These are phyloP conservation scores for Sporobolomyces roseus DNA, from an alignment of 768 basidiomycete species.

Conservation along the genomic window DNA sequence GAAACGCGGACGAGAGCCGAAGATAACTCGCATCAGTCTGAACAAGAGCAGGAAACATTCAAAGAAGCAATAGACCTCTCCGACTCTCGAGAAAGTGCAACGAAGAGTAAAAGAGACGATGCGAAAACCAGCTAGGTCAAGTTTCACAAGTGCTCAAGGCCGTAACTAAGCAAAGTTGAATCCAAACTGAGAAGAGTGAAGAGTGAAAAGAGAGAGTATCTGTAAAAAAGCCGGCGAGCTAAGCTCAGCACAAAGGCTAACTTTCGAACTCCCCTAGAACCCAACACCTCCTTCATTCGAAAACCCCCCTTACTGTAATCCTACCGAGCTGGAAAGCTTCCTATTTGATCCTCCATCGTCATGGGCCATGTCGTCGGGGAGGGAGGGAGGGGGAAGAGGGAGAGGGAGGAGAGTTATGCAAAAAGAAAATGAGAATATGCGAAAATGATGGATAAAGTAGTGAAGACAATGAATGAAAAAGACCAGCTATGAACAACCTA, in stretches of 20 bases:
- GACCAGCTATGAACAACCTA: slow-evolving; percentile 19
- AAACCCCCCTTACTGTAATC: not conserved
- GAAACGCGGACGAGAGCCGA: too few relatives aligned
- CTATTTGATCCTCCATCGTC: not conserved
- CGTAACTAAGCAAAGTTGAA: too few relatives aligned
- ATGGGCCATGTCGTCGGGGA: not conserved
- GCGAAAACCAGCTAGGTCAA: too few relatives aligned
- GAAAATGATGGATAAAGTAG: not conserved
- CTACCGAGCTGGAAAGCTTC: not conserved
- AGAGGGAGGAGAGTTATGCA: not conserved
- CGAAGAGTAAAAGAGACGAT: too few relatives aligned
- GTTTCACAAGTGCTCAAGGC: too few relatives aligned
- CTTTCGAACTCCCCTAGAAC: not conserved
- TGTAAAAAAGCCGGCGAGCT: slow-evolving; percentile 8
- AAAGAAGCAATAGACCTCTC: too few relatives aligned
- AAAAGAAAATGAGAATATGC: slow-evolving; percentile 1
- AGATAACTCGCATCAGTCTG: too few relatives aligned
- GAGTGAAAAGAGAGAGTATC: not conserved
- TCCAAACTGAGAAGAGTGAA: too few relatives aligned
- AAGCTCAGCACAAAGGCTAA: slow-evolving; percentile 7
- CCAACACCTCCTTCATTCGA: not conserved
- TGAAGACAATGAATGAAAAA: not conserved
- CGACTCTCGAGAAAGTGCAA: too few relatives aligned
- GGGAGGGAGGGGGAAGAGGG: not conserved
- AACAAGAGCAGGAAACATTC: too few relatives aligned